Conservation (phyloP, 2,329 filamentous ascomycete genomes). For the Amesomyces nigricolor region DNA sequence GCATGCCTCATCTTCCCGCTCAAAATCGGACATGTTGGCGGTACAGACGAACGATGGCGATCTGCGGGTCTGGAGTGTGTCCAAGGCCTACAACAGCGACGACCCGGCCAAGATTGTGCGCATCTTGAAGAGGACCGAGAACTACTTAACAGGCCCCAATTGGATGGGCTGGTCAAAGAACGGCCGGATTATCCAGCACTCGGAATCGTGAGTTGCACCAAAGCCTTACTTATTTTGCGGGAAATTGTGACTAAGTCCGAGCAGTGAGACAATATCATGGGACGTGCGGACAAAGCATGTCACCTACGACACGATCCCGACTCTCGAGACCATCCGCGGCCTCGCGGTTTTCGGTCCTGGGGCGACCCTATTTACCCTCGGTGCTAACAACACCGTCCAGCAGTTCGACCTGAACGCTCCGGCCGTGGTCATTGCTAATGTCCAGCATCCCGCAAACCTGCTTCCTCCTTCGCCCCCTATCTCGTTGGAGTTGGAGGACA, state of each 20-base stretch:
- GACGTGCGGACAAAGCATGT: constrained; percentile 98
- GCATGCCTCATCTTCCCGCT: constrained; percentile 93
- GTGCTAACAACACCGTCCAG: constrained; percentile 81
- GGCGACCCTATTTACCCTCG: constrained; percentile 86
- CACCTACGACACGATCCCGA: constrained; percentile 82
- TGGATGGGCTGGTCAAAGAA: constrained; percentile 99
- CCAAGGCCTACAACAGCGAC: constrained; percentile 66
- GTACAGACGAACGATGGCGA: constrained; percentile 90
- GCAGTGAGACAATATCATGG: constrained; percentile 86
- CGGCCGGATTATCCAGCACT: constrained; percentile 87
- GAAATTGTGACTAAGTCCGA: constrained; percentile 23
- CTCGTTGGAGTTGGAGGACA: constrained; percentile 66
- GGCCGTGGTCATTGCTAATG: constrained; percentile 73
- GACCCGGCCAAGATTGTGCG: constrained; percentile 85
- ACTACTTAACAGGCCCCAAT: constrained; percentile 68
- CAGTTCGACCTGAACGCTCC: constrained; percentile 90
- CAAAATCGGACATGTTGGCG: constrained; percentile 97
- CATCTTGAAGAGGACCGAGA: constrained; percentile 74
- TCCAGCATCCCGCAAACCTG: constrained; percentile 76
- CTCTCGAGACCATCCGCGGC: constrained; percentile 71
- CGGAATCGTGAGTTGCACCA: constrained; percentile 66
- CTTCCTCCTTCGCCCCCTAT: constrained; percentile 78
- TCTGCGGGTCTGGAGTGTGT: constrained; percentile 90
- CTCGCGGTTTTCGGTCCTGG: constrained; percentile 85
- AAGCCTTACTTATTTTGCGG: neutral